Base-by-base conservation (phyloP, 768 basidiomycete genomes). In the Mycena metata region DNA sequence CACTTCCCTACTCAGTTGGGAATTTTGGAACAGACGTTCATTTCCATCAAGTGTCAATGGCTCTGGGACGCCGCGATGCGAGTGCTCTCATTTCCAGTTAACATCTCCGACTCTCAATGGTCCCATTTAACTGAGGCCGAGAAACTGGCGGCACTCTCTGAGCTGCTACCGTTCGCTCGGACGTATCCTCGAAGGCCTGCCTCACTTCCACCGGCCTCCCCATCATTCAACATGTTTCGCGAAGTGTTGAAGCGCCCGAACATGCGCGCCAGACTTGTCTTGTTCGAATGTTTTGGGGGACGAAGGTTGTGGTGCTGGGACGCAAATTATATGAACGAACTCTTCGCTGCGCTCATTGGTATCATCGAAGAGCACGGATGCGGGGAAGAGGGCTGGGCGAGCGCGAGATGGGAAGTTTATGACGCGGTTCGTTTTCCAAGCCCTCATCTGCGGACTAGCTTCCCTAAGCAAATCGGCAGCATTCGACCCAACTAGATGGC, bases 331-430 rank as follows among this genome's bases (percentile, higher is more conserved):
- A 64, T 49, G 52, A 2, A 5, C 10, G 54, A 64, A 2, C 15
- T 64, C 16, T 57, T 57, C 36, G 0, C 17, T 9, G 54, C 63
- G 17, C 69, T 71, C 3, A 65, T 66, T 13, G 41, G 41, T 5
- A 54, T 69, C 17, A 67, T 66, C 42, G 33, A 55, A 12, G 35
- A 39, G 11, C 62, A 71, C 36, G 72, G 69, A 2, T 35, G 49
- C 24, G 72, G 72, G 2, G 46, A 56, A 5, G 54, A 59, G 19
- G 72, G 72, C 5, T 73, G 72, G 72, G 52, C 33, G 43, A 64
- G 49, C n/a, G 66, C 59, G 21, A 62, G 72, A 2, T 73, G 69
- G 72, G 65, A 70, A 42, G 72, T 73, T 5, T 73, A 73, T 46
- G 72, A 73, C 60, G 59, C 62, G 64, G 72, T 70, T 41, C 15